phyloP scores from a whole-genome alignment of 805 yeast species.

The Scheffersomyces ergatensis region DNA sequence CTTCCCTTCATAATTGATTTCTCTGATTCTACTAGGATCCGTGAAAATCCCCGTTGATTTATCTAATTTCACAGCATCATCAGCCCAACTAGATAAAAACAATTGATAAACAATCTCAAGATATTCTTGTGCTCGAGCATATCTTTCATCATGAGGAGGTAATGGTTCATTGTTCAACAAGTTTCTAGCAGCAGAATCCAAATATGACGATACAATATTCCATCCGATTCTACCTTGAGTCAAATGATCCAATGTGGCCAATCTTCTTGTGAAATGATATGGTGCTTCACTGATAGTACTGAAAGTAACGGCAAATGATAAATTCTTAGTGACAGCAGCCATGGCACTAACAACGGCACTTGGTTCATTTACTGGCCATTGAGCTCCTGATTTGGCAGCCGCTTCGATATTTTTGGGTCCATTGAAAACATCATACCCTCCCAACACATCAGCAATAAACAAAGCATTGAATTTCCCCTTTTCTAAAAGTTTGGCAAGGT shows the following conservation, averaged over 20 bases:
- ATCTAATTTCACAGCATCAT: conserved; percentile 34
- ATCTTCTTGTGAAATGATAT: conserved; percentile 38
- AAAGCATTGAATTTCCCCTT: conserved; percentile 38
- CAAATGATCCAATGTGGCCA: conserved; percentile 44
- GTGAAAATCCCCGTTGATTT: conserved; percentile 27
- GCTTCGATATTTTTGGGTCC: conserved; percentile 37
- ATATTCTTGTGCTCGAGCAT: conserved; percentile 39
- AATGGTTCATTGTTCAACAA: conserved; percentile 31
- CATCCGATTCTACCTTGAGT: conserved; percentile 46
- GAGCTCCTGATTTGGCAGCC: conserved; percentile 30
- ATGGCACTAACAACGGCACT: conserved; percentile 34
- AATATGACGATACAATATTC: conserved; percentile 44
- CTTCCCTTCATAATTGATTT: conserved; percentile 40
- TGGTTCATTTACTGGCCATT: conserved; percentile 41
- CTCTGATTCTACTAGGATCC: conserved; percentile 38
- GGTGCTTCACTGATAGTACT: conserved; percentile 45
- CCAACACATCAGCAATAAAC: conserved; percentile 41
- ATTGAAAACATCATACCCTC: conserved; percentile 38
- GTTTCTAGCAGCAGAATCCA: conserved; percentile 41
- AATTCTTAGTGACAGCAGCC: conserved; percentile 43
- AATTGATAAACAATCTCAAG: conserved; percentile 39
- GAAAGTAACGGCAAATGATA: conserved; percentile 42
- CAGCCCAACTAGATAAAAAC: conserved; percentile 43
- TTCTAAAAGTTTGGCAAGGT: conserved; percentile 37
- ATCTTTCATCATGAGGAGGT: conserved; percentile 41